A percentile compares a stretch with the other conserved stretches of the same genome.
These are phyloP conservation scores for Penicillium canariense DNA, from an alignment of 495 filamentous ascomycete species.

Conservation along the genomic window DNA sequence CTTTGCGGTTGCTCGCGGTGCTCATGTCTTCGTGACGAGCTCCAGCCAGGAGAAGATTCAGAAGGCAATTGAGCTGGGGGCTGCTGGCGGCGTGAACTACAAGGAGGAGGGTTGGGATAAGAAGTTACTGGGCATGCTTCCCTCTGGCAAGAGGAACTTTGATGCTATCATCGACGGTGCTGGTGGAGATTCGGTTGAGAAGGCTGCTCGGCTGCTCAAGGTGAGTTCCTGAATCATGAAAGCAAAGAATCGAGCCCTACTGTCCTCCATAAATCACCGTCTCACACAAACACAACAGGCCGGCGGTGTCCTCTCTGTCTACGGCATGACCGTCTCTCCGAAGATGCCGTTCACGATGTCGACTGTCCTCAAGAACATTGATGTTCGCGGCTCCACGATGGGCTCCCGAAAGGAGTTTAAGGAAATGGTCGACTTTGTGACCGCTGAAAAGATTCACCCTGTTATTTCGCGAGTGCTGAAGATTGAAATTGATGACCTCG, in stretches of 20 bases:
- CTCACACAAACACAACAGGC: slow-evolving; percentile 28
- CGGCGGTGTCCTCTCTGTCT: slow-evolving; percentile 66
- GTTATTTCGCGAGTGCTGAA: slow-evolving; percentile 61
- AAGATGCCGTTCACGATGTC: slow-evolving; percentile 70
- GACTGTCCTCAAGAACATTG: slow-evolving; percentile 73
- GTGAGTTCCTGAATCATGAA: slow-evolving; percentile 25
- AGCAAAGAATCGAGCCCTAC: not conserved
- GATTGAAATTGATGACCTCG: slow-evolving; percentile 60
- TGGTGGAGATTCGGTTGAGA: slow-evolving; percentile 67
- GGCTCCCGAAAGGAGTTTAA: slow-evolving; percentile 71
- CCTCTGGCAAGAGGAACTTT: slow-evolving; percentile 53
- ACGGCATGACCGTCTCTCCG: slow-evolving; percentile 76
- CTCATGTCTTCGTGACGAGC: slow-evolving; percentile 67
- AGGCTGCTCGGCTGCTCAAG: slow-evolving; percentile 56
- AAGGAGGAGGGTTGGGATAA: slow-evolving; percentile 66
- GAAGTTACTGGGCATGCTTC: slow-evolving; percentile 56
- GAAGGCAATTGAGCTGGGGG: slow-evolving; percentile 61
- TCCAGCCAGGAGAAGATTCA: slow-evolving; percentile 63
- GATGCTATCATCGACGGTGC: slow-evolving; percentile 77
- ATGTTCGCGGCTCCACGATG: slow-evolving; percentile 71
- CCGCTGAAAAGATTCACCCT: slow-evolving; percentile 58
- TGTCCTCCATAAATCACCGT: too few relatives aligned
- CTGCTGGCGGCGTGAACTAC: slow-evolving; percentile 67
- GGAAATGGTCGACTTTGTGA: slow-evolving; percentile 75
- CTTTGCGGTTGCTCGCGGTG: slow-evolving; percentile 65